Evolutionary conservation across 345 rosid species (phyloP).

Genomic region (Syzygium jambos): DNA sequence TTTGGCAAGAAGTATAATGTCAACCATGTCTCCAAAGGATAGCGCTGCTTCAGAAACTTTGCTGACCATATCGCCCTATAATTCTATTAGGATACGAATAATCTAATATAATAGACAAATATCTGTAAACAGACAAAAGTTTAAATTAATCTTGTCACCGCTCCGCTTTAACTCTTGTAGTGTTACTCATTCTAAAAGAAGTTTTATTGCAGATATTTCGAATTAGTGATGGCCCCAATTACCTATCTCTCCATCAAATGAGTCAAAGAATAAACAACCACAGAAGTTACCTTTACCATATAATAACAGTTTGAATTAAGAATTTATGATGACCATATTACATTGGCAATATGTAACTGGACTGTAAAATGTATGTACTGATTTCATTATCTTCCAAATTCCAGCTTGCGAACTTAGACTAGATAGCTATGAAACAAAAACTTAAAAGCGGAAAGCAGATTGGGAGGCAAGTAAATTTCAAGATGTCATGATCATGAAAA

Average conservation of each 20-base stretch:
- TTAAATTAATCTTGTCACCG: background rate
- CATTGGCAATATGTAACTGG: background rate
- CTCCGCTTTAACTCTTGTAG: background rate
- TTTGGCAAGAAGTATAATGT: background rate
- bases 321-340: background rate
- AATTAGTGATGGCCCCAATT: background rate
- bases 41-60: background rate
- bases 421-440: background rate
- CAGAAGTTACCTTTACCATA: background rate
- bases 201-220: background rate
- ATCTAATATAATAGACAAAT: background rate
- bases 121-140: background rate
- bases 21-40: background rate
- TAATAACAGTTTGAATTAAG: background rate
- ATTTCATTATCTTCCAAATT: background rate
- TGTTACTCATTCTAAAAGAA: background rate
- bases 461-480: background rate
- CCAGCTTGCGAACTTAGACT: background rate
- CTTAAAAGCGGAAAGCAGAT: background rate
- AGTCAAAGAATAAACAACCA: background rate
- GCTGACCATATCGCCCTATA: background rate
- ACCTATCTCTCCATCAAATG: background rate
- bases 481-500: background rate
- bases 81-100: background rate
- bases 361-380: background rate